phyloP scores from a whole-genome alignment of 345 rosid species.

The Gossypium anomalum region DNA sequence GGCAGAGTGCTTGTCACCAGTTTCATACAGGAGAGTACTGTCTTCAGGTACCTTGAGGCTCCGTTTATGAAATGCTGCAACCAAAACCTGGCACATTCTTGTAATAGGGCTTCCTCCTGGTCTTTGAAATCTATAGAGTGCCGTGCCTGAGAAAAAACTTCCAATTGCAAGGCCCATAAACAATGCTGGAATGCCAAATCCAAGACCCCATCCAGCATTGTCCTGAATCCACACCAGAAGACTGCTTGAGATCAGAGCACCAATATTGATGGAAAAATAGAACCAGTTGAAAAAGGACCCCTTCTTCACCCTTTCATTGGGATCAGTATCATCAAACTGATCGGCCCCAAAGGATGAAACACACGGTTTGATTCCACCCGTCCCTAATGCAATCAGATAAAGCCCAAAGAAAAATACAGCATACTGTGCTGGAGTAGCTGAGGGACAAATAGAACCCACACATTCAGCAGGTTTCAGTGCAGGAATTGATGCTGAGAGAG shows the following conservation, averaged over 20 bases:
- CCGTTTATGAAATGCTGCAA: constrained; percentile 69
- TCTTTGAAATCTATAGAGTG: constrained; percentile 79
- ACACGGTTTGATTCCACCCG: constrained; percentile 96
- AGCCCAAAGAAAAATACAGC: constrained; percentile 80
- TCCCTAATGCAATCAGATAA: constrained; percentile 82
- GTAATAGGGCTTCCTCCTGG: constrained; percentile 95
- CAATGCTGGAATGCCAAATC: constrained; percentile 88
- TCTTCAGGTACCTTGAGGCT: constrained; percentile 55
- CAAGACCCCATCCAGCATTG: constrained; percentile 89
- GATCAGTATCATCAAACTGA: constrained; percentile 88
- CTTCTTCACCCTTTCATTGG: constrained; percentile 68
- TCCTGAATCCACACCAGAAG: constrained; percentile 89
- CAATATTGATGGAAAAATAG: constrained; percentile 86
- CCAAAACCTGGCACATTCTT: constrained; percentile 77
- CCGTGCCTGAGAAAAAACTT: constrained; percentile 85
- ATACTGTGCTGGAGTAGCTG: constrained; percentile 64
- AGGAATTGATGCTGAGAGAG: constrained; percentile 82
- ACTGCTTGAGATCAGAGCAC: constrained; percentile 83
- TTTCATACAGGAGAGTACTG: constrained; percentile 60
- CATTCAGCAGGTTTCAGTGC: constrained; percentile 67
- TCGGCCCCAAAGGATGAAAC: constrained; percentile 95
- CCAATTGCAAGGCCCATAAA: constrained; percentile 82
- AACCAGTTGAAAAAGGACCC: constrained; percentile 96
- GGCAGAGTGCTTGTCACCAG: constrained; percentile 56
- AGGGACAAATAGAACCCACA: constrained; percentile 53